A percentile compares a stretch with the other conserved stretches of the same genome.
phyloP scores from a whole-genome alignment of 257 asterid species.

The Osmanthus fragrans region DNA sequence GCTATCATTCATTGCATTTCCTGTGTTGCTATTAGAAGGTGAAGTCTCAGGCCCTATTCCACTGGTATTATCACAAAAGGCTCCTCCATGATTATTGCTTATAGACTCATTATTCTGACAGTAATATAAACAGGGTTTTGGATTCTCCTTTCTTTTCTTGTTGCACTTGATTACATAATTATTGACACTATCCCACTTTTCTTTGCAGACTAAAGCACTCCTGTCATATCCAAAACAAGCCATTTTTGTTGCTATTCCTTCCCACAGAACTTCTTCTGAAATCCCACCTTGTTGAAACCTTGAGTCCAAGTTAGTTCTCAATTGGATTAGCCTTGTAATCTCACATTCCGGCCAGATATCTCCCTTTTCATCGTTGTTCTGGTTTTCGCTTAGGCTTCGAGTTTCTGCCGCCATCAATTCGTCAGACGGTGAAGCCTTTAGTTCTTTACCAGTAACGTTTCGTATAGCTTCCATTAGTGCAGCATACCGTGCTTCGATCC shows the following conservation, averaged over 20 bases:
- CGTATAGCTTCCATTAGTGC: slow-evolving; percentile 66
- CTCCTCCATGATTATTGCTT: slow-evolving; percentile 29
- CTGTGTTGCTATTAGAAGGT: slow-evolving; percentile 4
- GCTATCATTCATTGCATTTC: slow-evolving; percentile 36
- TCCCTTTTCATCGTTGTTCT: slow-evolving; percentile 22
- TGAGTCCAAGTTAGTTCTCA: slow-evolving; percentile 54
- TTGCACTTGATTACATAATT: slow-evolving; percentile 52
- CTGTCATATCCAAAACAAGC: slow-evolving; percentile 65
- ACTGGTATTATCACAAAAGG: background rate
- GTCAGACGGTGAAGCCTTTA: background rate
- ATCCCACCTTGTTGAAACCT: slow-evolving; percentile 40
- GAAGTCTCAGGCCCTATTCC: slow-evolving; percentile 20
- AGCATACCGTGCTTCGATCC: slow-evolving; percentile 82
- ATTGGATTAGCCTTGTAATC: slow-evolving; percentile 47
- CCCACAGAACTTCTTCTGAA: slow-evolving; percentile 61
- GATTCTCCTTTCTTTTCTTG: slow-evolving; percentile 61
- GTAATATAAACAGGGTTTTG: slow-evolving; percentile 36
- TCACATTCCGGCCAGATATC: slow-evolving; percentile 64
- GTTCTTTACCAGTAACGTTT: slow-evolving; percentile 46
- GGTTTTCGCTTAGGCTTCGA: slow-evolving; percentile 27
- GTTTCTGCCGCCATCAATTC: slow-evolving; percentile 20
- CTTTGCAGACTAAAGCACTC: slow-evolving; percentile 54
- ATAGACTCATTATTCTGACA: slow-evolving; percentile 33
- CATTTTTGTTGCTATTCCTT: slow-evolving; percentile 65
- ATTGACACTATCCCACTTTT: slow-evolving; percentile 66